These are phyloP conservation scores for Dioscorea alata DNA, from an alignment of 106 monocot genomes.

Conservation along the genomic window DNA sequence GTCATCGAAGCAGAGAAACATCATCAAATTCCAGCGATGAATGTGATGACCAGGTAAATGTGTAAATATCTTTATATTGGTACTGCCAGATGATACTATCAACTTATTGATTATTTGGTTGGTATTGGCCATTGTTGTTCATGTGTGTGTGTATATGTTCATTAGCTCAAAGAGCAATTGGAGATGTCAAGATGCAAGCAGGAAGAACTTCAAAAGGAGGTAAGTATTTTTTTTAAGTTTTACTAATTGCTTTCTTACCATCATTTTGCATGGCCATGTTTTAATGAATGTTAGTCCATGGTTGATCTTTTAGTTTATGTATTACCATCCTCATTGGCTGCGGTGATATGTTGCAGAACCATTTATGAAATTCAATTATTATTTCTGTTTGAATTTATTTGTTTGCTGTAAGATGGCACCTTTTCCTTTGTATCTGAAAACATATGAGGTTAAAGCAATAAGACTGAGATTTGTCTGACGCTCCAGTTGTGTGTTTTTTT, in stretches of 20 bases:
- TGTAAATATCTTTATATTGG: neutral
- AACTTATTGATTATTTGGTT: neutral
- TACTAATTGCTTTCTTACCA: neutral
- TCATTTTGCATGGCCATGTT: neutral
- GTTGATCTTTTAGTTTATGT: neutral
- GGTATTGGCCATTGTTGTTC: neutral
- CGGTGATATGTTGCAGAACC: neutral
- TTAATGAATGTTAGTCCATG: too few relatives aligned
- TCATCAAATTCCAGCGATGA: slow-evolving; percentile 63
- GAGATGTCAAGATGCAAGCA: slow-evolving; percentile 36
- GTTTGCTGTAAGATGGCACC: too few relatives aligned
- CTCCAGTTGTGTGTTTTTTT: too few relatives aligned
- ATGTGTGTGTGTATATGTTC: neutral
- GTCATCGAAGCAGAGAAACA: slow-evolving; percentile 48
- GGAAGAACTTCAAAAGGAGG: slow-evolving; percentile 76
- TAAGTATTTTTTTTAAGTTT: neutral
- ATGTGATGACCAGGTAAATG: slow-evolving; percentile 41
- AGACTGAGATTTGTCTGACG: too few relatives aligned
- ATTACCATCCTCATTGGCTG: neutral
- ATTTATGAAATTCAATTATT: neutral
- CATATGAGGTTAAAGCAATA: too few relatives aligned
- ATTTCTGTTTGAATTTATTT: neutral
- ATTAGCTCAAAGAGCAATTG: slow-evolving; percentile 60
- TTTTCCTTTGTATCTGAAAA: too few relatives aligned
- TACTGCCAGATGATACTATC: neutral